These are phyloP conservation scores for thale cress (Arabidopsis thaliana) DNA, from an alignment of 345 rosid genomes.

Conservation along the genomic window DNA sequence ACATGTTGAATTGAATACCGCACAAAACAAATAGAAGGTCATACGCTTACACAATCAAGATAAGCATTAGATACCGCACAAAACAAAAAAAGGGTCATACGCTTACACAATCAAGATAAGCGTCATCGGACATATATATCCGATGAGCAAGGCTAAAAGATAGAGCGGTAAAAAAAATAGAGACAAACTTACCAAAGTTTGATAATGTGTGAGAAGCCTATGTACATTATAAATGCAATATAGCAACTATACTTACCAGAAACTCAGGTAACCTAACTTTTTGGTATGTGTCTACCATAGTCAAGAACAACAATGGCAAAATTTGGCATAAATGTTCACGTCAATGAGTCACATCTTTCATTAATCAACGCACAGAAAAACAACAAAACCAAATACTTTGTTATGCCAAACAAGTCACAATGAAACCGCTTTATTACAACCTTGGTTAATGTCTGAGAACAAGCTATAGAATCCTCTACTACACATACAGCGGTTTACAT, in stretches of 20 bases:
- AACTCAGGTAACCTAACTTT: neutral
- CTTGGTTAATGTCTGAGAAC: neutral
- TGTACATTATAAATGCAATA: too few relatives aligned
- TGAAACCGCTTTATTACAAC: constrained; percentile 13
- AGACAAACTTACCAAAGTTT: too few relatives aligned
- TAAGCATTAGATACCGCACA: too few relatives aligned
- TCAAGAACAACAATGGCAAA: neutral
- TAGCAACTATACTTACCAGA: neutral
- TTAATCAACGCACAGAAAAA: neutral
- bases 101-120: too few relatives aligned
- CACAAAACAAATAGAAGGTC: too few relatives aligned
- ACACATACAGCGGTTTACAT: constrained; percentile 12
- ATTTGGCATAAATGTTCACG: neutral
- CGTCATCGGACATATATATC: too few relatives aligned
- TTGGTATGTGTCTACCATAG: neutral
- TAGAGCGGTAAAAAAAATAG: too few relatives aligned
- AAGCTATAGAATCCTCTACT: constrained; percentile 15
- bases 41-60: too few relatives aligned
- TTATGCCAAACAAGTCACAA: neutral
- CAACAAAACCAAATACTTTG: neutral
- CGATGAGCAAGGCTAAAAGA: too few relatives aligned
- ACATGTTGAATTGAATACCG: too few relatives aligned
- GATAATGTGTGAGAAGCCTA: too few relatives aligned
- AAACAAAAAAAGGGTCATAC: too few relatives aligned
- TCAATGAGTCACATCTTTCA: neutral